Percentiles rank a stretch among this genome's conserved stretches.
Evolutionary conservation across 371 early-diverging fungal genomes (phyloP).

Genomic region (Dinochytrium kinnereticum): DNA sequence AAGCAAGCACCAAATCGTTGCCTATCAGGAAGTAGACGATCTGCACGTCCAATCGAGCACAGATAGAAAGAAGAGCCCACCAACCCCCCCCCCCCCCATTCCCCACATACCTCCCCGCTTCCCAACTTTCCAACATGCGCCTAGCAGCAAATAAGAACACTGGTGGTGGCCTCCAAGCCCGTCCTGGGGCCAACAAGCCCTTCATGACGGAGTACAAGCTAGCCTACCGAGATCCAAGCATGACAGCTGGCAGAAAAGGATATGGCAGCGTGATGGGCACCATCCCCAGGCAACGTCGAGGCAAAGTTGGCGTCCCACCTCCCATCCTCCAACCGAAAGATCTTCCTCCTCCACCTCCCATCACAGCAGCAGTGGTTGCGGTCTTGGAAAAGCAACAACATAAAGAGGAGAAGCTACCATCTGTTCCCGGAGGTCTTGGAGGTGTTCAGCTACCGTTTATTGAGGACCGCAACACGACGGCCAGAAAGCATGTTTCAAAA

Average conservation of each 20-base stretch:
- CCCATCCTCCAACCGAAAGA: not conserved
- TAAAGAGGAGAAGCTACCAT: not conserved
- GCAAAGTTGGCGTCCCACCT: not conserved
- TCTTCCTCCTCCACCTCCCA: not conserved
- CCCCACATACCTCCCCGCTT: not conserved
- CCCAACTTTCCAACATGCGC: not conserved
- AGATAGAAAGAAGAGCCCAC: not conserved
- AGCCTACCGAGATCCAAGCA: conserved; percentile 36
- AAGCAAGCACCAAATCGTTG: no score
- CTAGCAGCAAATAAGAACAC: not conserved
- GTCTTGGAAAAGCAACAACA: not conserved
- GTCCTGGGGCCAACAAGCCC: conserved; percentile 37
- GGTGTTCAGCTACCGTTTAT: conserved; percentile 7
- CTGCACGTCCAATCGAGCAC: no score
- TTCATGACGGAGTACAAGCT: conserved; percentile 46
- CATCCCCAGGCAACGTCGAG: not conserved
- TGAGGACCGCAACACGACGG: not conserved
- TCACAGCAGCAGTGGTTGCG: not conserved
- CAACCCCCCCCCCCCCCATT: not conserved
- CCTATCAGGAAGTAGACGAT: no score
- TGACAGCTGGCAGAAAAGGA: conserved; percentile 14
- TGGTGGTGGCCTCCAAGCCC: conserved; percentile 1
- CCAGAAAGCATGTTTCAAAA: conserved; percentile 7
- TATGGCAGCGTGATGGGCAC: conserved; percentile 4
- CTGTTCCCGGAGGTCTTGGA: not conserved